Percentiles rank a stretch among this genome's conserved stretches.
These are phyloP conservation scores for Rhodotorula diobovata DNA, from an alignment of 768 basidiomycete genomes.

Conservation along the genomic window DNA sequence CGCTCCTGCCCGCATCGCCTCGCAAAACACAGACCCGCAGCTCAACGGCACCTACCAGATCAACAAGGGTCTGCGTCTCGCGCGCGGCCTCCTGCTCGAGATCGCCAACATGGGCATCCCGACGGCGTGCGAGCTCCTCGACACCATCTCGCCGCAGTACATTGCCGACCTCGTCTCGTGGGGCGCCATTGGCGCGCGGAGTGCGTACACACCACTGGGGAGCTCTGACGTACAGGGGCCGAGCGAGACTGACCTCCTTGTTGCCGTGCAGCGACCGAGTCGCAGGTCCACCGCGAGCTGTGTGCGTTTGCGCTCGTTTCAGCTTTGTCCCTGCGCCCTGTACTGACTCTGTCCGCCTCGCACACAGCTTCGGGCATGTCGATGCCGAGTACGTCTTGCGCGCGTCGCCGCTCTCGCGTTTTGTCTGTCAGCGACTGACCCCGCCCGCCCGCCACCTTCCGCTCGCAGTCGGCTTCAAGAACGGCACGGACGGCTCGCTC, in stretches of 20 bases:
- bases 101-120: conserved; percentile 75
- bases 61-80: conserved; percentile 88
- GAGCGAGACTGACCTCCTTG: background rate
- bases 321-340: fast-evolving
- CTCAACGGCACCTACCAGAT: conserved; percentile 88
- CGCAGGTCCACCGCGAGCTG: conserved; percentile 83
- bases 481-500: conserved; percentile 82
- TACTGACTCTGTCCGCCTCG: background rate
- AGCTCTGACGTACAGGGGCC: background rate
- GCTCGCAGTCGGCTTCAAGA: conserved; percentile 98
- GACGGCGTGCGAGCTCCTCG: conserved; percentile 91
- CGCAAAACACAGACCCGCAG: conserved; percentile 59
- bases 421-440: background rate
- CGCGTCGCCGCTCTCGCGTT: background rate
- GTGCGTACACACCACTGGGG: conserved; percentile 42
- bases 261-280: conserved; percentile 61
- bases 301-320: background rate
- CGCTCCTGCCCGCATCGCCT: too few relatives aligned
- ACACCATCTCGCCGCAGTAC: conserved; percentile 63
- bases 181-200: conserved; percentile 77
- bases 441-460: conserved; percentile 63
- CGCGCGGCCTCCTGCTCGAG: conserved; percentile 79
- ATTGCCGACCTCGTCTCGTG: conserved; percentile 89
- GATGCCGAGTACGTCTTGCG: conserved; percentile 19
- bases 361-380: conserved; percentile 39